Evolutionary conservation across 2,329 filamentous ascomycete genomes (phyloP).

Genomic region (Ophiostoma sp.): DNA sequence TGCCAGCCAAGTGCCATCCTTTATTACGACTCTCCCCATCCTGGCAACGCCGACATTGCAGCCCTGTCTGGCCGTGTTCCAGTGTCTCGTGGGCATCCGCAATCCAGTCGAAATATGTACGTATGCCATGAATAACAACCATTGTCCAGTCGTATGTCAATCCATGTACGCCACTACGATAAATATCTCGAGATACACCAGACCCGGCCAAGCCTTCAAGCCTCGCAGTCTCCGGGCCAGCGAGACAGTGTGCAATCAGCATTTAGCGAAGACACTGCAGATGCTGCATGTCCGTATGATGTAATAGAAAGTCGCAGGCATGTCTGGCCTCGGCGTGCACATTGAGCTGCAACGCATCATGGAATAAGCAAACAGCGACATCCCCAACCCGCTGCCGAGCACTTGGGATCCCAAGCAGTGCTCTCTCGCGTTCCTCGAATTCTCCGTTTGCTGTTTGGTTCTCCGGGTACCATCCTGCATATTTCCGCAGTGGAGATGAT

Average conservation of each 20-base stretch:
- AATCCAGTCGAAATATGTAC: slow-evolving; percentile 1
- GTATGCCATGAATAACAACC: background rate
- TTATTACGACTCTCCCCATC: background rate
- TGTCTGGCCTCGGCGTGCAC: no score
- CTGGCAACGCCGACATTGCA: no score
- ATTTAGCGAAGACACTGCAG: background rate
- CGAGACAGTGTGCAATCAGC: background rate
- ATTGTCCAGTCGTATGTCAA: no score
- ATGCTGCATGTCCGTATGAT: background rate
- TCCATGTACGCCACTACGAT: no score
- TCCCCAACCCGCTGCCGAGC: background rate
- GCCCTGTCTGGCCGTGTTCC: background rate
- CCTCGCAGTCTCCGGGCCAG: slow-evolving; percentile 6
- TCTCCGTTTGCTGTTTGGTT: background rate
- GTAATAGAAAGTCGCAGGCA: background rate
- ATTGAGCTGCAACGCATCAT: no score
- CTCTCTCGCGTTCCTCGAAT: background rate
- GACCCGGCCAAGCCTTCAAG: background rate
- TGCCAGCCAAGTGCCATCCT: background rate
- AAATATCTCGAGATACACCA: background rate
- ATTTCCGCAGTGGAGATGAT: no score
- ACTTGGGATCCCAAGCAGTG: background rate
- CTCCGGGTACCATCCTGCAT: background rate
- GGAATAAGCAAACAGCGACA: background rate
- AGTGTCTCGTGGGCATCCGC: slow-evolving; percentile 12